Evolutionary conservation across 495 filamentous ascomycete genomes (phyloP).

Genomic region (Aspergillus ostianus): DNA sequence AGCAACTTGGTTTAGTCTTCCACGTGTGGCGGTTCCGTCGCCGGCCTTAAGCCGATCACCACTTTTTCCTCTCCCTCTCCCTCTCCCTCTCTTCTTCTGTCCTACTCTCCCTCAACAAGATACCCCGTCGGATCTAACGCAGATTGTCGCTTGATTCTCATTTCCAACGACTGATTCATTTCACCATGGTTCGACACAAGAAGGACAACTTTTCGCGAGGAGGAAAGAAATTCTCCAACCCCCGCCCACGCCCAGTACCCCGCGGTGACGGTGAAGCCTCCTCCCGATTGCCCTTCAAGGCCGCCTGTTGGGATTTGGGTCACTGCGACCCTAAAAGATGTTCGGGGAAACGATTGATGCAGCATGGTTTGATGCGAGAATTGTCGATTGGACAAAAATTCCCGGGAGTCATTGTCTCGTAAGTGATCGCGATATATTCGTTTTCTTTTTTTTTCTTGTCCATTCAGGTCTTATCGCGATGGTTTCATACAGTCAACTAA

Average conservation of each 20-base stretch:
- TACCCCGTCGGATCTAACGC: too few species aligned
- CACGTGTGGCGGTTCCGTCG: slow-evolving; percentile 19
- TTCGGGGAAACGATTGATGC: slow-evolving; percentile 90
- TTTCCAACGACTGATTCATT: not conserved
- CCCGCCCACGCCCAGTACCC: slow-evolving; percentile 46
- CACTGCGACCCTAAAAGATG: slow-evolving; percentile 98
- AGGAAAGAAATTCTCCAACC: slow-evolving; percentile 61
- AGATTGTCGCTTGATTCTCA: not conserved
- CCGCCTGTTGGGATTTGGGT: slow-evolving; percentile 95
- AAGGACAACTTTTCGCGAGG: slow-evolving; percentile 79
- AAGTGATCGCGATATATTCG: slow-evolving; percentile 23
- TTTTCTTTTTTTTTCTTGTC: slow-evolving; percentile 7
- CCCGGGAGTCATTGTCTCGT: slow-evolving; percentile 86
- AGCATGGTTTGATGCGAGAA: slow-evolving; percentile 89
- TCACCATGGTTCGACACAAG: slow-evolving; percentile 79
- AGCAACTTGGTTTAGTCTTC: slow-evolving; percentile 16
- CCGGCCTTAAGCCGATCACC: not conserved
- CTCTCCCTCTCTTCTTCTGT: not conserved
- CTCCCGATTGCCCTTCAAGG: slow-evolving; percentile 68
- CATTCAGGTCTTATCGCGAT: not conserved
- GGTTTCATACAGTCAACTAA: not conserved
- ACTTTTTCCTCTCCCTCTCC: not conserved
- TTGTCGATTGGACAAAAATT: slow-evolving; percentile 88
- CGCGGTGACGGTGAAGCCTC: slow-evolving; percentile 39
- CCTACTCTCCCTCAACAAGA: not conserved